Base-by-base conservation (phyloP, 768 basidiomycete species). In the Stropharia rugosoannulata region DNA sequence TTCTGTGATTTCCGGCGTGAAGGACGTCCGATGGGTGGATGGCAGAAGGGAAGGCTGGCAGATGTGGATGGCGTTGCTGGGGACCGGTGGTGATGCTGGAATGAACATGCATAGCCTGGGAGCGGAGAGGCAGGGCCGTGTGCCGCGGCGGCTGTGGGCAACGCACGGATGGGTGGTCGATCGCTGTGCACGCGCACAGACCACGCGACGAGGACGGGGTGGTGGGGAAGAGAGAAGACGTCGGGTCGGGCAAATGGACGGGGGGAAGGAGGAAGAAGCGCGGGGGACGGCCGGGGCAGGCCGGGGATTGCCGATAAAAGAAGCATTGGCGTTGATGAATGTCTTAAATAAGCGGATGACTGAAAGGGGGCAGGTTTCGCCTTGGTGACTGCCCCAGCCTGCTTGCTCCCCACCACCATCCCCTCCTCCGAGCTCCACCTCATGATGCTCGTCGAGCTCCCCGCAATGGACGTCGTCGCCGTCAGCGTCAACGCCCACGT, bases 401-500 rank as follows among this genome's bases (percentile, higher is more conserved):
- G 44, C 41, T 41, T 55, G 25, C 49, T 37, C 49, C 49, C 38
- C 44, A 40, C 48, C 47, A 15, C 41, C 47, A 45, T 49, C 27
- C 40, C 50, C 38, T 25, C 36, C 42, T 37, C 54, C 40, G 42
- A 16, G 51, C 50, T 27, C 18, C 49, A 39, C 32, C 47, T 40
- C 54, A 62, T 62, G 61, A 57, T 64, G 63, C 60, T 64, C 57
- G 61, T 64, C 15, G 55, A 62, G 54, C 54, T 62, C 46, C 61
- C 56, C 16, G 59, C 56, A 41, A 57, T 64, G 39, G 60, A 61
- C 49, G 53, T 57, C 36, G 45, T 58, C 49, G 39, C 54, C 37
- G 40, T 43, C 19, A 13, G 27, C 54, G 25, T 39, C 25, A 19
- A 32, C 44, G 37, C 40, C 42, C 39, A 13, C 35, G 38, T 18